A percentile compares a stretch with the other conserved stretches of the same genome.
Conservation (phyloP, 306 rosid genomes). For the Quercus agrifolia region DNA sequence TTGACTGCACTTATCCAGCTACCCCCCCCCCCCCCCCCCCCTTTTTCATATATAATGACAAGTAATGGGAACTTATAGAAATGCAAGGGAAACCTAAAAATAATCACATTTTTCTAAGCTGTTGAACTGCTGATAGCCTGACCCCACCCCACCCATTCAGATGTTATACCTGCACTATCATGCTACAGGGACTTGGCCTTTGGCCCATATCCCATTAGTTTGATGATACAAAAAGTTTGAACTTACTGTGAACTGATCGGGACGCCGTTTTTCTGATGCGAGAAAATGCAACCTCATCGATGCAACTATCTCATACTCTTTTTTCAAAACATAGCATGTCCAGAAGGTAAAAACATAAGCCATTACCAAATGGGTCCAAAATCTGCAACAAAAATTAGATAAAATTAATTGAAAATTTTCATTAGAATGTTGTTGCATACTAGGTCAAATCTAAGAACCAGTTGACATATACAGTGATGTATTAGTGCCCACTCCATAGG, state of each 20-base stretch:
- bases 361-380: conserved; percentile 97
- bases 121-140: not conserved
- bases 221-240: conserved; percentile 2
- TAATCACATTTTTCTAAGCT: not conserved
- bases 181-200: conserved; percentile 7
- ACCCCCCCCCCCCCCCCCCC: too few species aligned
- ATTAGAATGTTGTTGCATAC: not conserved
- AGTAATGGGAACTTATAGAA: not conserved
- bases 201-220: not conserved
- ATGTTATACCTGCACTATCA: not conserved
- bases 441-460: not conserved
- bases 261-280: conserved; percentile 76
- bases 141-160: not conserved
- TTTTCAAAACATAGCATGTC: conserved; percentile 80
- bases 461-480: not conserved
- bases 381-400: conserved; percentile 51
- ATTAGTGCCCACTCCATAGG: not conserved
- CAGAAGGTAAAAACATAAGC: conserved; percentile 93
- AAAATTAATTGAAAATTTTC: not conserved
- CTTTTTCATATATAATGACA: not conserved
- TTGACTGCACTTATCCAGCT: not conserved
- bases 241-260: conserved; percentile 93
- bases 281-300: conserved; percentile 87
- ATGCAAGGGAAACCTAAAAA: not conserved
- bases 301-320: conserved; percentile 79